Conservation (phyloP, 1,284 basidiomycete genomes). For the Cutaneotrichosporon sp. region DNA sequence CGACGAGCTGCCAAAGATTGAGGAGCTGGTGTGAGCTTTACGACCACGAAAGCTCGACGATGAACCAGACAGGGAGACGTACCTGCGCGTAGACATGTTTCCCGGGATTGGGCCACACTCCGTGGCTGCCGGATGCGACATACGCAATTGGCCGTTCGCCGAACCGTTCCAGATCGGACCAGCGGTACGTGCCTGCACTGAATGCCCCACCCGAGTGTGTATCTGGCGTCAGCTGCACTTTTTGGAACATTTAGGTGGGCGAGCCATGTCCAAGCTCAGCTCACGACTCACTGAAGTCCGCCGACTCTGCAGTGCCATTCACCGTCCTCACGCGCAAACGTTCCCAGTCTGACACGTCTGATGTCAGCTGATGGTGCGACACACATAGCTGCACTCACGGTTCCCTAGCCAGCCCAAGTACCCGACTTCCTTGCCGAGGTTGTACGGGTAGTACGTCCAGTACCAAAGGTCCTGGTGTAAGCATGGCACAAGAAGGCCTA, state of each 20-base stretch:
- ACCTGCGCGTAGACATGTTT: constrained; percentile 46
- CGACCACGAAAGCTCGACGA: constrained; percentile 25
- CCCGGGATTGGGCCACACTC: constrained; percentile 47
- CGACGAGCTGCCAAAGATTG: constrained; percentile 42
- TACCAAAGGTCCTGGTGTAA: constrained; percentile 12
- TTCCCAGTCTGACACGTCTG: constrained; percentile 51
- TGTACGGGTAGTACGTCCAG: constrained; percentile 48
- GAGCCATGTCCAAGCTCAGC: neutral
- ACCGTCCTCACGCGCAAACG: constrained; percentile 43
- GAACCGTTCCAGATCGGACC: constrained; percentile 40
- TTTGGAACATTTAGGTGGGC: neutral
- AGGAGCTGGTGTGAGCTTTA: constrained; percentile 32
- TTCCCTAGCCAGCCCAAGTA: constrained; percentile 47
- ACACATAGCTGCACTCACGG: constrained; percentile 30
- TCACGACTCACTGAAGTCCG: constrained; percentile 42
- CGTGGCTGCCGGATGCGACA: constrained; percentile 46
- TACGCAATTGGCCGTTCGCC: constrained; percentile 44
- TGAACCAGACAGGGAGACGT: constrained; percentile 30
- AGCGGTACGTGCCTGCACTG: constrained; percentile 44
- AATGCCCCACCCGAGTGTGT: constrained; percentile 41
- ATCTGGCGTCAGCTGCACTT: constrained; percentile 25
- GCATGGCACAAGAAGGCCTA: neutral
- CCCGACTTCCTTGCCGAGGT: constrained; percentile 47
- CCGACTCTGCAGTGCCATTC: constrained; percentile 42
- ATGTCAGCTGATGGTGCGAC: neutral